Percentiles rank a stretch among this genome's conserved stretches.
These are phyloP conservation scores for Termitomyces sp. DNA, from an alignment of 768 basidiomycete genomes.

Conservation along the genomic window DNA sequence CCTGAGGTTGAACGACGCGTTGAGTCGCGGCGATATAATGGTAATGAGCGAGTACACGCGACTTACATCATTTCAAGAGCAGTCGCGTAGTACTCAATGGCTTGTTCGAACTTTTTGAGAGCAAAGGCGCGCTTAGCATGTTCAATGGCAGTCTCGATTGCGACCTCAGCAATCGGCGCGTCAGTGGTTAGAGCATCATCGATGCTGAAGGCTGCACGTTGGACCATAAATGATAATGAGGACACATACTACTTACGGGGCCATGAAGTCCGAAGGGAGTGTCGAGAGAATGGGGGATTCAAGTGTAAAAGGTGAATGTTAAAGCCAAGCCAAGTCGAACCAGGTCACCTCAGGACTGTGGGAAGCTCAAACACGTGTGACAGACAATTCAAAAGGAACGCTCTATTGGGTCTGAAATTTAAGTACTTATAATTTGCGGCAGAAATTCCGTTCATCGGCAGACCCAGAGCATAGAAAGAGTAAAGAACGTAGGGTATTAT, in stretches of 20 bases:
- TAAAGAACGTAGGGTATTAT: constrained; percentile 3
- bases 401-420: too few relatives aligned
- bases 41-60: constrained; percentile 19
- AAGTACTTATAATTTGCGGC: background rate
- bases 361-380: constrained; percentile 5
- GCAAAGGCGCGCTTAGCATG: constrained; percentile 87
- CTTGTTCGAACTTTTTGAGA: constrained; percentile 79
- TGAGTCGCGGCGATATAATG: constrained; percentile 2
- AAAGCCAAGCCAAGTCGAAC: background rate
- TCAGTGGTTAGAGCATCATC: constrained; percentile 8
- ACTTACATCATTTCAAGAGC: constrained; percentile 83
- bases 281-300: background rate
- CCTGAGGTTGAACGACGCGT: constrained; percentile 34
- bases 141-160: constrained; percentile 59
- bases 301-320: background rate
- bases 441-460: constrained; percentile 3
- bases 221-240: background rate
- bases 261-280: background rate
- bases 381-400: background rate
- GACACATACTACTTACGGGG: constrained; percentile 5
- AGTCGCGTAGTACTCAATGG: constrained; percentile 77
- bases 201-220: constrained; percentile 1
- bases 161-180: constrained; percentile 22
- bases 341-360: background rate
- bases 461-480: background rate